A percentile compares a stretch with the other conserved stretches of the same genome.
These are phyloP conservation scores for Pseudozyma tsukubaensis DNA, from an alignment of 1,284 basidiomycete species.

Conservation along the genomic window DNA sequence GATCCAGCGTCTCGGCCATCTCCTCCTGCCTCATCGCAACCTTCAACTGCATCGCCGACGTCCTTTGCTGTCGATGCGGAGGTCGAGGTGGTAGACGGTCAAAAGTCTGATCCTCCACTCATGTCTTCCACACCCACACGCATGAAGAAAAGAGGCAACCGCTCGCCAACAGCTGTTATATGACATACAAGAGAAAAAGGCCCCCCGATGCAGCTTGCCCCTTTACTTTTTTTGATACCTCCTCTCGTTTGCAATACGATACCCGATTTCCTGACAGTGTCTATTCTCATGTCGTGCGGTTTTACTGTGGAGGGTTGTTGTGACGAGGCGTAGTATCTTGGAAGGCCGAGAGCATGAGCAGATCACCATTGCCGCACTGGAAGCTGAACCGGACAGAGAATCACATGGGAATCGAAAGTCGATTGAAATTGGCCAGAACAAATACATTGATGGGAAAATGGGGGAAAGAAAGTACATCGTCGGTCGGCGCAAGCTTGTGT, in stretches of 20 bases:
- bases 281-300: too few species aligned
- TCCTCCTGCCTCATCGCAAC: slow-evolving; percentile 43
- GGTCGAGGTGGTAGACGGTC: slow-evolving; percentile 30
- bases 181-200: too few species aligned
- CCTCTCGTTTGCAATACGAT: slow-evolving; percentile 18
- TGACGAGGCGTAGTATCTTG: too few species aligned
- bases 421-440: slow-evolving; percentile 12
- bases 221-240: neutral
- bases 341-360: too few species aligned
- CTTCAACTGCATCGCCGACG: slow-evolving; percentile 59
- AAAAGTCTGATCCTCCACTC: slow-evolving; percentile 22
- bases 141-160: neutral
- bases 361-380: too few species aligned
- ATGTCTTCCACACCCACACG: neutral
- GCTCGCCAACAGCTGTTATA: too few species aligned
- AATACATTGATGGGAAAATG: slow-evolving; percentile 16
- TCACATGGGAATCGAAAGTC: neutral
- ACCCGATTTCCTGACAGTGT: slow-evolving; percentile 1
- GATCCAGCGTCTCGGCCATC: slow-evolving; percentile 46
- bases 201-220: too few species aligned
- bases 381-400: neutral
- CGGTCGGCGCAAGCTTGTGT: neutral
- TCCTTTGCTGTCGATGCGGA: slow-evolving; percentile 57
- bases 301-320: too few species aligned
- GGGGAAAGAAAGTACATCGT: neutral